These are phyloP conservation scores for Naganishia sp. DNA, from an alignment of 1,284 basidiomycete species.

Conservation along the genomic window DNA sequence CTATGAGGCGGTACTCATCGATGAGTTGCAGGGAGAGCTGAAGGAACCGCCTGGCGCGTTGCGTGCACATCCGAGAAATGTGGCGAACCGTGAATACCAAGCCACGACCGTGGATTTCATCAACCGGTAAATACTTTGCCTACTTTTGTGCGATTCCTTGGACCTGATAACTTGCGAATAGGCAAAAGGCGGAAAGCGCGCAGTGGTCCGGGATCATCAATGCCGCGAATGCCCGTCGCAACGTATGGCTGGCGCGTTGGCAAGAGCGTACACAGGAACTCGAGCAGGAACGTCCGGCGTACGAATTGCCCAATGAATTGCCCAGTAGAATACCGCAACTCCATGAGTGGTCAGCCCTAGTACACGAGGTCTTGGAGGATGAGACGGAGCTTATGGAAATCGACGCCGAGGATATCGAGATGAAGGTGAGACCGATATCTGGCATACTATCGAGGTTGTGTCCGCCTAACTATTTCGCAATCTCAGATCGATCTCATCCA, in stretches of 20 bases:
- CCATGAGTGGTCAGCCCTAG: constrained; percentile 27
- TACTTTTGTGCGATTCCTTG: not conserved
- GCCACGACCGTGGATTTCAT: constrained; percentile 44
- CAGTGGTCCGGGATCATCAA: constrained; percentile 47
- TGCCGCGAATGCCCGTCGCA: constrained; percentile 41
- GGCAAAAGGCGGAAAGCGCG: constrained; percentile 49
- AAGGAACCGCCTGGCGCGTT: constrained; percentile 33
- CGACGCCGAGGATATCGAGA: constrained; percentile 43
- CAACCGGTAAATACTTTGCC: constrained; percentile 37
- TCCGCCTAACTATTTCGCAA: constrained; percentile 5
- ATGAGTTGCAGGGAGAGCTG: constrained; percentile 13
- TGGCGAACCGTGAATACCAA: constrained; percentile 45
- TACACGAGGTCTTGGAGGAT: constrained; percentile 33
- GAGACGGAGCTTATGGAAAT: constrained; percentile 31
- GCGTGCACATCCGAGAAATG: constrained; percentile 51
- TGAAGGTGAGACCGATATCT: constrained; percentile 41
- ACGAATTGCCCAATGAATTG: constrained; percentile 43
- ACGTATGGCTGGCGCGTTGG: constrained; percentile 36
- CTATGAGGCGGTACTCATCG: not conserved
- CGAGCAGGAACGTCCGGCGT: constrained; percentile 40
- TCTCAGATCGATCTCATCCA: constrained; percentile 49
- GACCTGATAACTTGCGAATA: constrained; percentile 28
- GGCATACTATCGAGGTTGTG: not conserved
- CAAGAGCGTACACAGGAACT: constrained; percentile 40
- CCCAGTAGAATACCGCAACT: constrained; percentile 33